Base-by-base conservation (phyloP, 345 rosid species). In the Excoecaria cochinchinensis region DNA sequence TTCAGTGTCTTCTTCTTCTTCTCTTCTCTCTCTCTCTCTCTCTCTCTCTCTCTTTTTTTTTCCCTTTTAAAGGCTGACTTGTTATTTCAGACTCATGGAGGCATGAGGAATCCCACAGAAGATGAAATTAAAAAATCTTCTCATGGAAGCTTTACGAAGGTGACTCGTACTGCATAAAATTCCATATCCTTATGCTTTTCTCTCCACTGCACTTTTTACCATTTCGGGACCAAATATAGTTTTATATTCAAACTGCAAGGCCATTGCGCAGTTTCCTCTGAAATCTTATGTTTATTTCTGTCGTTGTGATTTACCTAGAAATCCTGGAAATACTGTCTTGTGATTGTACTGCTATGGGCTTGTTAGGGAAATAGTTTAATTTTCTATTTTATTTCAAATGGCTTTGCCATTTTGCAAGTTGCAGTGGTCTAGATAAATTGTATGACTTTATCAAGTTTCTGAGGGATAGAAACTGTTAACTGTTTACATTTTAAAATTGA, bases 91-190 rank as follows among this genome's bases (percentile, higher is more conserved):
- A 85, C 89, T 46, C 81, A 46, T 24, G 94, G 95, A 52, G 86
- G 93, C 53, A 72, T 89, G 67, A 86, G 94, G 76, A 79, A 83
- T 82, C 90, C 92, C 24, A 63, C 19, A 4, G 75, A 86, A 19
- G 85, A 80, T 31, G 97, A 92, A 85, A 70, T 67, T 14, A 40
- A 9, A 22, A 67, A 72, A 70, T 86, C 95, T 9, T 87, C 91
- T 46, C 90, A 86, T 10, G 84, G 86, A 80, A 88, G 93, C 78
- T 92, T 92, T 78, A 90, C 93, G 13, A 83, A 89, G 90, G 93
- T 89, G 58, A 73, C 47, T 8, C 16, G 12, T 78, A 13, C 25
- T 47, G 10, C 4, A 14, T 48, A 62, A 21, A 38, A 47, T 8
- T 73, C 12, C 42, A 5, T 64, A 15, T 8, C 3, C 24, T 5